These are phyloP conservation scores for Talaromyces amestolkiae DNA, from an alignment of 2,329 filamentous ascomycete genomes.

Conservation along the genomic window DNA sequence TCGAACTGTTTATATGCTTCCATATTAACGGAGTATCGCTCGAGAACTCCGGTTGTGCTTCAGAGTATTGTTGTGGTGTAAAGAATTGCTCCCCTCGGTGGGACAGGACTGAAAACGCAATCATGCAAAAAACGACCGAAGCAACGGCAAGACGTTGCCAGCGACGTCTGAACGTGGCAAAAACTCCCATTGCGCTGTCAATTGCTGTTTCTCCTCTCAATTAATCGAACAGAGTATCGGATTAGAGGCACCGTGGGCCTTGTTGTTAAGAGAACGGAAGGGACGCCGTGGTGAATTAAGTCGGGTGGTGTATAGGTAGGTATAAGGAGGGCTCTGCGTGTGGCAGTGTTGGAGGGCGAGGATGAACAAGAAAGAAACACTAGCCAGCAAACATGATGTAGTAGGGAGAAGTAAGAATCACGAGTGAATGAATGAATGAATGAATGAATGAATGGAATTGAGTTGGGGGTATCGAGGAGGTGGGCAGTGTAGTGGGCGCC, in stretches of 20 bases:
- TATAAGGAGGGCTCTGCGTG: neutral
- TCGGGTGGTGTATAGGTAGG: neutral
- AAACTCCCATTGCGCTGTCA: conserved; percentile 11
- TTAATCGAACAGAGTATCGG: neutral
- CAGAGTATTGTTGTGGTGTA: neutral
- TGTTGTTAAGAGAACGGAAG: neutral
- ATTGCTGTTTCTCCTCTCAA: neutral
- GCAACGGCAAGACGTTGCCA: conserved; percentile 21
- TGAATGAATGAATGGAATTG: neutral
- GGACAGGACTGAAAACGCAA: conserved; percentile 15
- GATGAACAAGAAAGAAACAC: neutral
- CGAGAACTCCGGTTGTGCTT: neutral
- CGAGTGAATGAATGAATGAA: neutral
- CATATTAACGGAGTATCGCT: conserved; percentile 15
- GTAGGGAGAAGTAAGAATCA: neutral
- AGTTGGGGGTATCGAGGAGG: neutral
- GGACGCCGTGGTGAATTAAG: conserved; percentile 4
- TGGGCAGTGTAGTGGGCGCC: conserved; percentile 4
- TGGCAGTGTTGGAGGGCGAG: neutral
- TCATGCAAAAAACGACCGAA: conserved; percentile 14
- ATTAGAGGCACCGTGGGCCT: conserved; percentile 16
- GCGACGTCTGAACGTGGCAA: conserved; percentile 16
- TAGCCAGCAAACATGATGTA: neutral
- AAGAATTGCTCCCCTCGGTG: conserved; percentile 3
- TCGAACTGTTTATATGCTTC: conserved; percentile 18